Base-by-base conservation (phyloP, 2,329 filamentous ascomycete genomes). In the Colletotrichum sp. region DNA sequence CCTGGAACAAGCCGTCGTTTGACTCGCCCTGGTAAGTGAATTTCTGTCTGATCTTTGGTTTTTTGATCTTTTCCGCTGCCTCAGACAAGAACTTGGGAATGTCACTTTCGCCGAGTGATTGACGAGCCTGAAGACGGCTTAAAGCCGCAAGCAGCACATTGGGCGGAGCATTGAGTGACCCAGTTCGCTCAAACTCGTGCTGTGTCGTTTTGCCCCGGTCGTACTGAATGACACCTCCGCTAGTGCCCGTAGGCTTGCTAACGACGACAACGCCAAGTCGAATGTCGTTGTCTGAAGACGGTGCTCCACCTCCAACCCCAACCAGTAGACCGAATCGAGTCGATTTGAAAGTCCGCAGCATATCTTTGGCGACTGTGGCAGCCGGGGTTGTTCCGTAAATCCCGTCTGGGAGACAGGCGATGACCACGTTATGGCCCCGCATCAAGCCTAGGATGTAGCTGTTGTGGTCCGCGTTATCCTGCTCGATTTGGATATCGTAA, bases 341-440 rank as follows among this genome's bases (percentile, higher is more conserved):
- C 0, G 61, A 64, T 4, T 34, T 54, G 36, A 64, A 54, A 7
- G 62, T 64, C 3, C 38, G 36, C n/a, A 64, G n/a, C 24, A 83
- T 80, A 38, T 79, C 68, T 15, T 68, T 76, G 2, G 78, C 81
- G 5, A 80, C 81, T 8, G n/a, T 76, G 1, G 81, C 79, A 0
- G 82, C 80, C n/a, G 76, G 70, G 4, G 11, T 69, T 5, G 75
- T 78, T 1, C 82, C 82, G 36, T 81, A 81, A 8, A 76, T 66
- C 15, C 77, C 80, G 8, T 76, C 69, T 0, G 82, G 80, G 4
- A 82, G 59, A 2, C 66, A 75, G 8, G 78, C 77, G 13, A 86
- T 80, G 27, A 83, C 83, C 13, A 84, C 75, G 34, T 85, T 82
- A 68, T 85, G 83, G 8, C 63, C 38, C 12, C 66, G 69, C 13